A percentile compares a stretch with the other conserved stretches of the same genome.
These are phyloP conservation scores for Yamadazyma diddensiae DNA, from an alignment of 1,139 yeast species.

Conservation along the genomic window DNA sequence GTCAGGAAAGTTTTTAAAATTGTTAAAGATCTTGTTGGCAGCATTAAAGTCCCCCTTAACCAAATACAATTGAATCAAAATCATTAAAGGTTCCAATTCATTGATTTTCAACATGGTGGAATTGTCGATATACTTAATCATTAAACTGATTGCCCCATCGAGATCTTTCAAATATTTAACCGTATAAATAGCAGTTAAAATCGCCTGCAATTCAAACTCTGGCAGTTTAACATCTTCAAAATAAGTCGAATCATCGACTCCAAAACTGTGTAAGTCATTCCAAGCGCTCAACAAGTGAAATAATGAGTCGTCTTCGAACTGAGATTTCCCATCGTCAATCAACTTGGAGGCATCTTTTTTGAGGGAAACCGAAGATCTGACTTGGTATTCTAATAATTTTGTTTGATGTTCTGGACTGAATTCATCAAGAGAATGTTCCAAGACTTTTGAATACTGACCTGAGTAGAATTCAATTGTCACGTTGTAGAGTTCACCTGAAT, in stretches of 20 bases:
- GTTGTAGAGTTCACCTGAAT: constrained; percentile 42
- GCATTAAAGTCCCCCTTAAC: constrained; percentile 35
- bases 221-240: constrained; percentile 37
- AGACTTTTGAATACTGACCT: constrained; percentile 41
- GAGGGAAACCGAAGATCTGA: constrained; percentile 40
- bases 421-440: constrained; percentile 27
- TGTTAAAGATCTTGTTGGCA: constrained; percentile 35
- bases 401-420: constrained; percentile 37
- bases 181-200: constrained; percentile 41
- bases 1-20: constrained; percentile 39
- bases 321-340: constrained; percentile 36
- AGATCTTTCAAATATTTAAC: constrained; percentile 37
- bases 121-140: constrained; percentile 25
- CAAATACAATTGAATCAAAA: constrained; percentile 43
- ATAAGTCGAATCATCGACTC: constrained; percentile 36
- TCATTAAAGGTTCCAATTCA: constrained; percentile 45
- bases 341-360: constrained; percentile 40
- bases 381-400: constrained; percentile 41
- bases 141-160: constrained; percentile 37
- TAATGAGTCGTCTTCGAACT: constrained; percentile 36
- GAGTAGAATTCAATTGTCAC: constrained; percentile 48
- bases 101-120: constrained; percentile 17
- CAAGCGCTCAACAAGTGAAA: constrained; percentile 42
- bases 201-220: constrained; percentile 39
- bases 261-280: constrained; percentile 44